phyloP scores from a whole-genome alignment of 164 flowering plant species.

The Berberis thunbergii region DNA sequence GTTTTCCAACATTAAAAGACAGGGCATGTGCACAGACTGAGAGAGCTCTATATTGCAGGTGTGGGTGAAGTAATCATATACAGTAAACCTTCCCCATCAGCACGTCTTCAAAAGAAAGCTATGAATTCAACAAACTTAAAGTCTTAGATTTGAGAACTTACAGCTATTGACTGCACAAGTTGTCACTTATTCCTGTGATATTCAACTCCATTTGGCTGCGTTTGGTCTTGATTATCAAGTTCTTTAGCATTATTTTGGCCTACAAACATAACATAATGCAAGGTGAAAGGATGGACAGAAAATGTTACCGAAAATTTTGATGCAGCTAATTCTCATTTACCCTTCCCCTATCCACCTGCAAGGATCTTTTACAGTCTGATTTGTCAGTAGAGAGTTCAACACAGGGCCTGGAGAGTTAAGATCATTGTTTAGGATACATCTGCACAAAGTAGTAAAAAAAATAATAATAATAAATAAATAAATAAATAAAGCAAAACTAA shows the following conservation, averaged over 20 bases:
- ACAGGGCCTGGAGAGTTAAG: constrained; percentile 15
- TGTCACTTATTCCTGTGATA: constrained; percentile 61
- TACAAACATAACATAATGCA: constrained; percentile 14
- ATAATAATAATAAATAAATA: neutral
- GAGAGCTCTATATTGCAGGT: constrained; percentile 36
- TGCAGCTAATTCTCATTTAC: constrained; percentile 14
- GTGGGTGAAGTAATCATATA: constrained; percentile 50
- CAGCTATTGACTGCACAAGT: constrained; percentile 45
- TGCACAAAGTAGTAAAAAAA: constrained; percentile 15
- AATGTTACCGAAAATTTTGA: neutral
- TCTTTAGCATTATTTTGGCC: constrained; percentile 67
- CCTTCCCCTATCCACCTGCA: constrained; percentile 54
- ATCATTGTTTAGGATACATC: constrained; percentile 48
- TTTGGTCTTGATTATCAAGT: constrained; percentile 44
- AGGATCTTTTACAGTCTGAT: constrained; percentile 46
- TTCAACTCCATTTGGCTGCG: constrained; percentile 55
- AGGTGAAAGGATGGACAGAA: neutral
- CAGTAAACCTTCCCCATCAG: constrained; percentile 40
- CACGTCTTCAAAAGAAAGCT: constrained; percentile 58
- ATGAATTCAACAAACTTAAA: neutral
- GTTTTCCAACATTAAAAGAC: constrained; percentile 70
- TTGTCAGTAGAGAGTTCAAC: constrained; percentile 30
- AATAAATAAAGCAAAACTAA: neutral
- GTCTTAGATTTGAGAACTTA: neutral
- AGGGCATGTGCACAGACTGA: constrained; percentile 56